Conservation (phyloP, 768 basidiomycete species). For the Tricholoma hemisulphureum region DNA sequence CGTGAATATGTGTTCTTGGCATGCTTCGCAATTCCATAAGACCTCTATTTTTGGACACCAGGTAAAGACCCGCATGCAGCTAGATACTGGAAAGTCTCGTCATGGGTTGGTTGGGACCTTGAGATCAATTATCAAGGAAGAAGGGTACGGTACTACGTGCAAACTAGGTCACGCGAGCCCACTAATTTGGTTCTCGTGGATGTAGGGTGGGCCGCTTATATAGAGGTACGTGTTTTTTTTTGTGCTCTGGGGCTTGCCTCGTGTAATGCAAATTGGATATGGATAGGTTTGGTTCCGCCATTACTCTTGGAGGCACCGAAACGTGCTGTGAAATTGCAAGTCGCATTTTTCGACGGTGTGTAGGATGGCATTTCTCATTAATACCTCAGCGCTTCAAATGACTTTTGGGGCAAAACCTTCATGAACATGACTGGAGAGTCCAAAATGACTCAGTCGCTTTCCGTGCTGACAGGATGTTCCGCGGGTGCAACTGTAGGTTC, state of each 20-base stretch:
- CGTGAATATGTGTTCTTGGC: constrained; percentile 30
- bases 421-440: constrained; percentile 57
- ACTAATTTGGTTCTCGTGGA: constrained; percentile 14
- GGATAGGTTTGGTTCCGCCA: constrained; percentile 85
- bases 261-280: neutral
- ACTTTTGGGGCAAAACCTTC: constrained; percentile 92
- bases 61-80: constrained; percentile 99
- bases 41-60: constrained; percentile 26
- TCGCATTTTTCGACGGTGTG: constrained; percentile 7
- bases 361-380: neutral
- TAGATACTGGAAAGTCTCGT: constrained; percentile 79
- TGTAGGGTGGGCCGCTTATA: constrained; percentile 78
- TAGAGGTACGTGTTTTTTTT: constrained; percentile 53
- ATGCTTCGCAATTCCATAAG: constrained; percentile 8
- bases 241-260: neutral
- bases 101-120: constrained; percentile 83
- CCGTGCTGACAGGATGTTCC: constrained; percentile 85
- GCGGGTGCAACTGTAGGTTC: constrained; percentile 80
- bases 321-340: constrained; percentile 92
- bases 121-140: constrained; percentile 76
- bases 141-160: constrained; percentile 67
- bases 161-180: constrained; percentile 8
- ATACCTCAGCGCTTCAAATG: constrained; percentile 69
- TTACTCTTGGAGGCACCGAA: constrained; percentile 96
- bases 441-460: constrained; percentile 88